phyloP scores from a whole-genome alignment of 352 stramenopile species.

The Phytophthora uliginosa region DNA sequence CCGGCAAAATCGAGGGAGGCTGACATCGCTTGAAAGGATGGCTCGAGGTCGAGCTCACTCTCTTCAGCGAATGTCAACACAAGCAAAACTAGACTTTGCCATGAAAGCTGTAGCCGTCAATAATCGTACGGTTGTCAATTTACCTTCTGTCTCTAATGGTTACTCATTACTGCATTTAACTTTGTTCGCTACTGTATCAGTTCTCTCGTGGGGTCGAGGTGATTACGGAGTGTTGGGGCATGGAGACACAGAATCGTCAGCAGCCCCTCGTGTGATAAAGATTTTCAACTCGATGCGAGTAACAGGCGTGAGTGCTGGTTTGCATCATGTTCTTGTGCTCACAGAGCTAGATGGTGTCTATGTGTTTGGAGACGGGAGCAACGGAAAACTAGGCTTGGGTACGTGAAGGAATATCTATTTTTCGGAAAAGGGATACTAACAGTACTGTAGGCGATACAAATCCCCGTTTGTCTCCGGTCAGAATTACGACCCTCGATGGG shows the following conservation, averaged over 20 bases:
- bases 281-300: conserved; percentile 71
- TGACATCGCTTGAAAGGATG: conserved; percentile 37
- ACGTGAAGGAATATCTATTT: conserved; percentile 7
- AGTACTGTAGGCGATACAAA: conserved; percentile 50
- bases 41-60: conserved; percentile 26
- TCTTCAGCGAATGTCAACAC: conserved; percentile 16
- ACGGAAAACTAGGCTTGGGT: conserved; percentile 78
- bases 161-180: neutral
- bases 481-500: conserved; percentile 57
- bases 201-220: conserved; percentile 79
- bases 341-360: conserved; percentile 79
- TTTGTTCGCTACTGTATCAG: conserved; percentile 31
- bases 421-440: neutral
- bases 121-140: conserved; percentile 29
- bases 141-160: neutral
- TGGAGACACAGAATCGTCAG: conserved; percentile 52
- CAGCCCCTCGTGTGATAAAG: conserved; percentile 54
- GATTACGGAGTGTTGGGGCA: conserved; percentile 70
- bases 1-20: conserved; percentile 13
- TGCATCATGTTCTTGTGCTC: conserved; percentile 74
- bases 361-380: conserved; percentile 69
- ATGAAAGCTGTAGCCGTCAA: conserved; percentile 40
- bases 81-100: conserved; percentile 29
- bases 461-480: conserved; percentile 45
- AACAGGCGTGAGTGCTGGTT: conserved; percentile 58